Conservation (phyloP, 2,329 filamentous ascomycete species). For the Achaetomium macrosporum region DNA sequence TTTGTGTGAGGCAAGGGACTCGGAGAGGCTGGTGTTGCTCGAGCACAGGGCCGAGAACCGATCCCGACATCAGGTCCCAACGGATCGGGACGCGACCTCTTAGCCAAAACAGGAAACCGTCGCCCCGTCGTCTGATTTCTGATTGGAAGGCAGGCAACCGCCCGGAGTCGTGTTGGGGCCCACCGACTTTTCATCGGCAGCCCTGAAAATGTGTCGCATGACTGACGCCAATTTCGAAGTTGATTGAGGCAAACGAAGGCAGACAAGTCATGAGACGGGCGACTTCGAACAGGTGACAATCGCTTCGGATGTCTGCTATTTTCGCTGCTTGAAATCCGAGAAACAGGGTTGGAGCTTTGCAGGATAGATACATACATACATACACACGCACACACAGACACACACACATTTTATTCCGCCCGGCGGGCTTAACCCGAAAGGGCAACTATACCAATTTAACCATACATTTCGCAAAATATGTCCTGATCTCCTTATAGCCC, state of each 20-base stretch:
- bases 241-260: no score
- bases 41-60: conserved; percentile 5
- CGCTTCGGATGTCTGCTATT: conserved; percentile 9
- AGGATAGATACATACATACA: no score
- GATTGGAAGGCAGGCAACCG: conserved; percentile 11
- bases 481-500: no score
- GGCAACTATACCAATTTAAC: no score
- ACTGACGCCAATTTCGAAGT: neutral
- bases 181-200: conserved; percentile 4
- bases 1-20: conserved; percentile 6
- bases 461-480: no score
- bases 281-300: neutral
- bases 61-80: conserved; percentile 13
- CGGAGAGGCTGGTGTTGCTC: neutral
- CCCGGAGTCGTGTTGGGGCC: neutral
- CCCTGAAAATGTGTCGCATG: conserved; percentile 4
- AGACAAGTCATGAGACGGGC: neutral
- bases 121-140: conserved; percentile 1
- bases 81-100: conserved; percentile 19
- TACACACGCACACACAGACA: no score
- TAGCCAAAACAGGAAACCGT: conserved; percentile 17
- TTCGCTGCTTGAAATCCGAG: no score
- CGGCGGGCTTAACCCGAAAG: no score
- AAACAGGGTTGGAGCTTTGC: no score
- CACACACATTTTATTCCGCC: no score